Percentiles rank a stretch among this genome's conserved stretches.
Conservation (phyloP, 2,329 filamentous ascomycete species). For the Xylaria sp. region DNA sequence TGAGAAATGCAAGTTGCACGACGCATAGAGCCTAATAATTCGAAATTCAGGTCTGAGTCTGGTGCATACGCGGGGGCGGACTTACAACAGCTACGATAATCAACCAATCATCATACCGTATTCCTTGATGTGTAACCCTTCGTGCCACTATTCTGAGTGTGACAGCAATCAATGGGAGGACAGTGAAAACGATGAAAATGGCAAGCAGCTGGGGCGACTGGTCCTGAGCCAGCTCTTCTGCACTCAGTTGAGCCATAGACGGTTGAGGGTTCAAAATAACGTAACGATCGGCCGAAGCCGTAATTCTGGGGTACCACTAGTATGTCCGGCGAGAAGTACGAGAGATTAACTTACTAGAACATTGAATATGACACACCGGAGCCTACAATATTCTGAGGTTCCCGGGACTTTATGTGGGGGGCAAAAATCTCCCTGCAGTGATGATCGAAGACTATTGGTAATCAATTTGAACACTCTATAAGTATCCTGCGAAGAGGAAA, state of each 20-base stretch:
- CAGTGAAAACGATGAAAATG: conserved; percentile 18
- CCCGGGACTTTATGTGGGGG: too few relatives aligned
- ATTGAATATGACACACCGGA: too few relatives aligned
- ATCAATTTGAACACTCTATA: not conserved
- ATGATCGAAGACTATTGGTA: not conserved
- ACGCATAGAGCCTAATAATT: conserved; percentile 10
- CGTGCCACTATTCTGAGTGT: conserved; percentile 14
- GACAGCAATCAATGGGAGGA: conserved; percentile 11
- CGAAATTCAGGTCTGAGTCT: conserved; percentile 1
- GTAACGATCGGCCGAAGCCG: not conserved
- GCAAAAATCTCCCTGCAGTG: not conserved
- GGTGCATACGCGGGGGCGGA: not conserved
- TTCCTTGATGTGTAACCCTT: conserved; percentile 11
- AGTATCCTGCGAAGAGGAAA: too few relatives aligned
- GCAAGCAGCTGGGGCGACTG: conserved; percentile 6
- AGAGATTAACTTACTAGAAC: too few relatives aligned
- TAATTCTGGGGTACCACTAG: not conserved
- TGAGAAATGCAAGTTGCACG: conserved; percentile 19
- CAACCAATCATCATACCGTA: conserved; percentile 3
- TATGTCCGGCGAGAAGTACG: too few relatives aligned
- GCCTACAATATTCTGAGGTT: too few relatives aligned
- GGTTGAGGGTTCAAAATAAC: not conserved
- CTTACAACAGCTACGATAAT: conserved; percentile 22
- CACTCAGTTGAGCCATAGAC: not conserved
- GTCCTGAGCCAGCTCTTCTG: conserved; percentile 15